A percentile compares a stretch with the other conserved stretches of the same genome.
Conservation (phyloP, 2,329 filamentous ascomycete genomes). For the Podosphaera xanthii region DNA sequence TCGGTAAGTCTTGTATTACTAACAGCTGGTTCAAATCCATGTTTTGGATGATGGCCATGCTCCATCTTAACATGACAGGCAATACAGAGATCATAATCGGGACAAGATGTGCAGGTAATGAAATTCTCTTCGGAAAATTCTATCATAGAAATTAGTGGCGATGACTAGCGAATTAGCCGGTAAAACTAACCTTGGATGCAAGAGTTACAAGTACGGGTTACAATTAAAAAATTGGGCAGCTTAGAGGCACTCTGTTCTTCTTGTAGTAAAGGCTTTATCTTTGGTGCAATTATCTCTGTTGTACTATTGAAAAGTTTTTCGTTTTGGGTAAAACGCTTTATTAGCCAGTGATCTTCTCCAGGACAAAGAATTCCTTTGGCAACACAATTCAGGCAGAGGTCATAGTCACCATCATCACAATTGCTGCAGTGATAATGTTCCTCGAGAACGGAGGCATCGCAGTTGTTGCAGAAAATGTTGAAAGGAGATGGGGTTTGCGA, state of each 20-base stretch:
- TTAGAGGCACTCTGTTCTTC: slow-evolving; percentile 10
- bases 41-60: slow-evolving; percentile 80
- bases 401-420: slow-evolving; percentile 84
- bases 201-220: slow-evolving; percentile 33
- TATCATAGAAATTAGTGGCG: slow-evolving; percentile 7
- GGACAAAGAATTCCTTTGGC: slow-evolving; percentile 54
- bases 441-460: slow-evolving; percentile 53
- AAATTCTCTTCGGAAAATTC: slow-evolving; percentile 51
- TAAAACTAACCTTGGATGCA: slow-evolving; percentile 33
- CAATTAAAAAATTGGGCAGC: slow-evolving; percentile 7
- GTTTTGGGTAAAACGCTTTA: slow-evolving; percentile 65
- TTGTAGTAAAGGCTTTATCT: slow-evolving; percentile 5
- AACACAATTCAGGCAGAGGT: slow-evolving; percentile 68
- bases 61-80: slow-evolving; percentile 50
- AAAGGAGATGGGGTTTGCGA: slow-evolving; percentile 18
- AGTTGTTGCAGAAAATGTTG: slow-evolving; percentile 75
- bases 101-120: slow-evolving; percentile 63
- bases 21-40: slow-evolving; percentile 51
- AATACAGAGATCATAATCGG: slow-evolving; percentile 83
- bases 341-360: slow-evolving; percentile 69
- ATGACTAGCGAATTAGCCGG: not conserved
- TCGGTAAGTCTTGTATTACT: slow-evolving; percentile 36
- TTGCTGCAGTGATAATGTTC: slow-evolving; percentile 86
- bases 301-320: slow-evolving; percentile 66
- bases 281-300: slow-evolving; percentile 57